These are phyloP conservation scores for Nemania abortiva DNA, from an alignment of 2,329 filamentous ascomycete species.

Conservation along the genomic window DNA sequence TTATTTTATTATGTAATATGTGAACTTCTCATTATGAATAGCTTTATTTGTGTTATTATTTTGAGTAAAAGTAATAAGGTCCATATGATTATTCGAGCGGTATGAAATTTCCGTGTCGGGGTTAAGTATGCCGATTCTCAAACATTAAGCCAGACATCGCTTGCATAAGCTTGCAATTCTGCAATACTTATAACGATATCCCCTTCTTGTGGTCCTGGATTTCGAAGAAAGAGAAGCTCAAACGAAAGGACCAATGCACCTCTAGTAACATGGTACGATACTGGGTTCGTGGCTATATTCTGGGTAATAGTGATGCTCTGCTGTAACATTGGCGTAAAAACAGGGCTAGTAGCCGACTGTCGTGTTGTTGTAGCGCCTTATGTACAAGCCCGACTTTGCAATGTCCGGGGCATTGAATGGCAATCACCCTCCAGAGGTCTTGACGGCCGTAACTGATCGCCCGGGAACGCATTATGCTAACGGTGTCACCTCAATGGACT, in stretches of 20 bases:
- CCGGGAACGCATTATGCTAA: no score
- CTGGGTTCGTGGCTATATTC: conserved; percentile 1
- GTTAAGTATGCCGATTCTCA: no score
- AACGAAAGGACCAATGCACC: not conserved
- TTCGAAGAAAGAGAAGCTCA: not conserved
- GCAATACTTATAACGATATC: not conserved
- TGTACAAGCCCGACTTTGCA: not conserved
- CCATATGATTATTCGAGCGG: no score
- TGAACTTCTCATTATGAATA: no score
- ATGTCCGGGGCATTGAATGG: no score
- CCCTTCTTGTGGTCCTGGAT: not conserved
- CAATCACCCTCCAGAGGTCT: no score
- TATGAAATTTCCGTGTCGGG: no score
- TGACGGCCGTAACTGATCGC: no score
- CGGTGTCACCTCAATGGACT: no score
- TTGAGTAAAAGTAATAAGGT: no score
- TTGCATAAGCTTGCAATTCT: conserved; percentile 4
- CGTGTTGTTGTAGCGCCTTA: not conserved
- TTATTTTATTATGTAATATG: no score
- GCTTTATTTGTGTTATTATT: no score
- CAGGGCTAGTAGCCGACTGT: conserved; percentile 1
- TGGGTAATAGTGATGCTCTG: conserved; percentile 1
- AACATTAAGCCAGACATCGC: not conserved
- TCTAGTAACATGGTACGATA: conserved; percentile 2
- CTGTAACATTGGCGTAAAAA: not conserved